phyloP scores from a whole-genome alignment of 495 filamentous ascomycete species.

The Xylaria scruposa region DNA sequence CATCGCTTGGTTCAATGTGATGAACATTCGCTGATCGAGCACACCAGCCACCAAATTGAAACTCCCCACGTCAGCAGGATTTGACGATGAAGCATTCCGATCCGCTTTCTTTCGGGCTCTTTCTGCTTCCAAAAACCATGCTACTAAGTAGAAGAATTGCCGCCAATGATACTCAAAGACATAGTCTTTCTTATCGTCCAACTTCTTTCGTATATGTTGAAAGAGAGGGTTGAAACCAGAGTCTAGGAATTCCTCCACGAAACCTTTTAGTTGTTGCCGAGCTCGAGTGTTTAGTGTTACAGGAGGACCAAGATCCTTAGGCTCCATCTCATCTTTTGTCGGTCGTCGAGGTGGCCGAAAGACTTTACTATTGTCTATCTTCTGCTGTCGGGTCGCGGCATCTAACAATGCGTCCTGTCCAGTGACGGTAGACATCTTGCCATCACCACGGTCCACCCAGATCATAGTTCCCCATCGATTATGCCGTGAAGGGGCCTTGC shows the following conservation, averaged over 20 bases:
- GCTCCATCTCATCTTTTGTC: constrained; percentile 67
- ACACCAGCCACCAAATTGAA: constrained; percentile 89
- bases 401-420: constrained; percentile 85
- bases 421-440: constrained; percentile 80
- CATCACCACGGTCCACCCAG: constrained; percentile 90
- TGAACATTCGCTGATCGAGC: constrained; percentile 89
- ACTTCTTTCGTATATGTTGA: constrained; percentile 80
- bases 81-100: constrained; percentile 49
- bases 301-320: constrained; percentile 77
- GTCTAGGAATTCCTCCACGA: constrained; percentile 94
- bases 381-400: constrained; percentile 71
- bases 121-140: constrained; percentile 95
- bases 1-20: constrained; percentile 84
- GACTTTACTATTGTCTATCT: constrained; percentile 92
- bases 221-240: constrained; percentile 96
- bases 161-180: constrained; percentile 72
- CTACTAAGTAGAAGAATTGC: constrained; percentile 91
- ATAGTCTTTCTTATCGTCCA: constrained; percentile 90
- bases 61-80: constrained; percentile 68
- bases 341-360: constrained; percentile 79
- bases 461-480: constrained; percentile 97
- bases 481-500: constrained; percentile 84
- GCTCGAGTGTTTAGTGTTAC: constrained; percentile 71
- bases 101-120: constrained; percentile 70
- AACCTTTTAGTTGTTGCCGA: constrained; percentile 73